phyloP scores from a whole-genome alignment of 2,329 filamentous ascomycete genomes.

The Botrytis medusae region DNA sequence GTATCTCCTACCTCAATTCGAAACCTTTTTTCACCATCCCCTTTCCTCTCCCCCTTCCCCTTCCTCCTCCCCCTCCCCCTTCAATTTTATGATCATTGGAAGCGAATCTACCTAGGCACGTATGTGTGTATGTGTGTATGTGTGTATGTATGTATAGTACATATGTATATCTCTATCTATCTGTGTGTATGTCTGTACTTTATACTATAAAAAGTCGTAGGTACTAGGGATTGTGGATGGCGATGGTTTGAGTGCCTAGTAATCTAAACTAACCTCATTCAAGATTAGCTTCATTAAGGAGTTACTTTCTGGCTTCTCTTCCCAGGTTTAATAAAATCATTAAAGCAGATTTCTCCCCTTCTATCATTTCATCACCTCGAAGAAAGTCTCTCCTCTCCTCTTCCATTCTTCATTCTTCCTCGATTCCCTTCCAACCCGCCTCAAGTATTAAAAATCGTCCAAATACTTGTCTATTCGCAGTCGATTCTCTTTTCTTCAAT shows the following conservation, averaged over 20 bases:
- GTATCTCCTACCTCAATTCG: not conserved
- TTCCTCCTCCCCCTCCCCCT: not conserved
- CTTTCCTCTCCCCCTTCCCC: not conserved
- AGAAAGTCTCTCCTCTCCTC: constrained; percentile 1
- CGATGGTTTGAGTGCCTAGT: not conserved
- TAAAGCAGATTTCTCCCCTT: constrained; percentile 13
- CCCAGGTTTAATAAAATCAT: constrained; percentile 9
- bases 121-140: not conserved
- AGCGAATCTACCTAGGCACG: not conserved
- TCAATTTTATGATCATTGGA: constrained; percentile 1
- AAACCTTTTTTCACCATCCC: not conserved
- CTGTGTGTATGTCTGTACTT: not conserved
- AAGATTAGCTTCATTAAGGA: not conserved
- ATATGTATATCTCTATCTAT: not conserved
- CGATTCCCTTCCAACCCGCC: not conserved
- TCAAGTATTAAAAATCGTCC: not conserved
- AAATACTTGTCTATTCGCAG: not conserved
- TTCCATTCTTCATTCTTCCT: not conserved
- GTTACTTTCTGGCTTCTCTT: not conserved
- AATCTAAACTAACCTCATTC: not conserved
- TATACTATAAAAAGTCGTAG: not conserved
- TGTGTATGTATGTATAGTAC: too few relatives aligned
- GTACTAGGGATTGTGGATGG: not conserved
- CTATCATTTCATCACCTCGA: not conserved
- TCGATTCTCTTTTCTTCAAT: not conserved